Evolutionary conservation across 2,329 filamentous ascomycete genomes (phyloP), one percentile per base, ranked within the genome.

Genomic region (Pyrenophora graminea): DNA sequence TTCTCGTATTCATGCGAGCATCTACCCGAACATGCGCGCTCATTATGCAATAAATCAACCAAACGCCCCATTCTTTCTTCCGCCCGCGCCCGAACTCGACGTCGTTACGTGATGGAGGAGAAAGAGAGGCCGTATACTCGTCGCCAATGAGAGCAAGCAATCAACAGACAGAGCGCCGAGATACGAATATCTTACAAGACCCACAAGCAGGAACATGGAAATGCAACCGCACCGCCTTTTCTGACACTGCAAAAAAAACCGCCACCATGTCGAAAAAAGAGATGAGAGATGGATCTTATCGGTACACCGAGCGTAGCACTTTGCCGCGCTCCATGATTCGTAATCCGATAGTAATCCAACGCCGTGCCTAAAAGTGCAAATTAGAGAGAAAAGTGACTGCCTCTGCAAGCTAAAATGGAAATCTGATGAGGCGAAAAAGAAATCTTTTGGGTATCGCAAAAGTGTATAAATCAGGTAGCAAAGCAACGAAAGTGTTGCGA

Each of bases 361-460:
- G 67, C 70, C 69, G 64, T 70, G 69, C 69, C 58, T 34, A 51
- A 56, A 54, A 45, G 25, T 30, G 36, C 32, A 48, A 50, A 48
- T 34, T 55, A 36, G 44, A 46, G 44, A 44, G 43, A 33, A 46
- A 50, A 38, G 27, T 38, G 32, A 42, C 34, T 44, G 47, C 43
- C 42, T 45, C 15, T 37, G 32, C 27, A 19, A 10, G 49, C 41
- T 39, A 45, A 39, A 44, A 46, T 44, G 37, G 40, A 42, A 41
- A 47, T 39, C 23, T 43, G 41, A 42, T 18, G 31, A 58, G 59
- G 39, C 30, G 53, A 15, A 61, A 59, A 56, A 40, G 25, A 62
- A 61, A 59, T 69, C 56, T 62, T 63, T 59, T 66, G 68, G 70
- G 70, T 73, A 73, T 73, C 70, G 68, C 66, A 64, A 64, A 67